Evolutionary conservation across 2,329 filamentous ascomycete species (phyloP).

Genomic region (Fusarium secorum): DNA sequence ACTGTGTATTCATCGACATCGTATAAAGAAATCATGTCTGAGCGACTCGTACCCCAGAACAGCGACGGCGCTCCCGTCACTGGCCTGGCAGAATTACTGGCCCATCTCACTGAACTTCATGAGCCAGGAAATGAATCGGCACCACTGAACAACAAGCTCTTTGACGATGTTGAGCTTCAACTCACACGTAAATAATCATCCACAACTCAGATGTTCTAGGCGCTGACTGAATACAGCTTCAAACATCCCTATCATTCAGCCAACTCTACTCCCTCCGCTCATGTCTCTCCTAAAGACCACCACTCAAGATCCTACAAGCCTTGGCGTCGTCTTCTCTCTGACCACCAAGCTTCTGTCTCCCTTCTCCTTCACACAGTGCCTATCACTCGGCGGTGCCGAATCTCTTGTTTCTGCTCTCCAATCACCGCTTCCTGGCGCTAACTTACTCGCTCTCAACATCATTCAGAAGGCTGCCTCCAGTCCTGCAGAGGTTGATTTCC

Average conservation of each 20-base stretch:
- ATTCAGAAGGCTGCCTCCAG: conserved; percentile 62
- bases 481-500: conserved; percentile 58
- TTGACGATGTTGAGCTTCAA: conserved; percentile 67
- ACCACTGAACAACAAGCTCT: conserved; percentile 57
- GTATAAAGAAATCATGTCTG: conserved; percentile 36
- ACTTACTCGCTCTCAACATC: conserved; percentile 64
- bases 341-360: conserved; percentile 64
- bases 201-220: neutral
- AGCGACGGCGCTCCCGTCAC: conserved; percentile 50
- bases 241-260: conserved; percentile 62
- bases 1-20: neutral
- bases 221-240: conserved; percentile 48
- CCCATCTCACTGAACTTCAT: conserved; percentile 59
- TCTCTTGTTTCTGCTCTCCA: conserved; percentile 60
- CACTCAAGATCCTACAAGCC: conserved; percentile 55
- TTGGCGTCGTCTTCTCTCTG: conserved; percentile 57
- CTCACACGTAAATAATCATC: conserved; percentile 55
- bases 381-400: conserved; percentile 60
- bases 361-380: conserved; percentile 59
- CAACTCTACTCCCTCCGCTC: conserved; percentile 61
- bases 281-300: conserved; percentile 61
- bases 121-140: conserved; percentile 51
- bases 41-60: conserved; percentile 48
- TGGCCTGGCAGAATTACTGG: conserved; percentile 62
- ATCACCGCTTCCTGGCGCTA: conserved; percentile 63